Percentiles rank a stretch among this genome's conserved stretches.
phyloP scores from a whole-genome alignment of 2,329 filamentous ascomycete genomes.

The Dryadomyces quercivorus region DNA sequence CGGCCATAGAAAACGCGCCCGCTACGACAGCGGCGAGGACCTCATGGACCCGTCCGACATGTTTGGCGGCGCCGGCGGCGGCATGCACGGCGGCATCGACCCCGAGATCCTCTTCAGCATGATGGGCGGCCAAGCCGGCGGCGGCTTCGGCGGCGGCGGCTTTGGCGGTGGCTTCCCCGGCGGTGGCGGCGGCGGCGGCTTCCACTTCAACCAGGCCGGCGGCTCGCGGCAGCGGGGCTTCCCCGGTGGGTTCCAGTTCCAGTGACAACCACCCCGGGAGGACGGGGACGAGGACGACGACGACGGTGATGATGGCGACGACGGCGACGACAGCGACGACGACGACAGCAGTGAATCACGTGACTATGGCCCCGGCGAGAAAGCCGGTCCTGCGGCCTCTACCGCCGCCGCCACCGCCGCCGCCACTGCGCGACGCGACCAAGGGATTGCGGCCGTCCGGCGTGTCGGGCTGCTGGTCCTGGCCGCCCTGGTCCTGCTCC shows the following conservation, averaged over 20 bases:
- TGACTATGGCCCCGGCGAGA: not conserved
- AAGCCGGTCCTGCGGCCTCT: not conserved
- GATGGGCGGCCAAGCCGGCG: conserved; percentile 57
- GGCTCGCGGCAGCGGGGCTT: conserved; percentile 24
- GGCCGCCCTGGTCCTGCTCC: conserved; percentile 34
- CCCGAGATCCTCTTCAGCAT: conserved; percentile 73
- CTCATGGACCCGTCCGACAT: conserved; percentile 79
- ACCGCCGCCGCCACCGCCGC: conserved; percentile 17
- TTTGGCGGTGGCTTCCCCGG: conserved; percentile 30
- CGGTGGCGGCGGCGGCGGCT: conserved; percentile 39
- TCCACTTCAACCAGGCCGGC: conserved; percentile 38
- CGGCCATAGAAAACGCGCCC: conserved; percentile 59
- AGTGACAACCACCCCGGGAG: conserved; percentile 27
- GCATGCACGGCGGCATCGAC: conserved; percentile 56
- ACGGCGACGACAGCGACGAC: not conserved
- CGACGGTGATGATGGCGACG: not conserved
- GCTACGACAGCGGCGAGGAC: conserved; percentile 89
- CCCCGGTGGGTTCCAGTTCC: conserved; percentile 29
- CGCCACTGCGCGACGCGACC: conserved; percentile 21
- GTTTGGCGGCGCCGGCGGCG: conserved; percentile 57
- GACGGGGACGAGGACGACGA: conserved; percentile 19
- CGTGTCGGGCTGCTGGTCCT: conserved; percentile 28
- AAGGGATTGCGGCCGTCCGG: conserved; percentile 28
- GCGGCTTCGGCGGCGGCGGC: conserved; percentile 33
- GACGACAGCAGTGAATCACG: not conserved